A percentile compares a stretch with the other conserved stretches of the same genome.
Evolutionary conservation across 106 monocot genomes (phyloP).

Genomic region (Amphibolis antarctica): DNA sequence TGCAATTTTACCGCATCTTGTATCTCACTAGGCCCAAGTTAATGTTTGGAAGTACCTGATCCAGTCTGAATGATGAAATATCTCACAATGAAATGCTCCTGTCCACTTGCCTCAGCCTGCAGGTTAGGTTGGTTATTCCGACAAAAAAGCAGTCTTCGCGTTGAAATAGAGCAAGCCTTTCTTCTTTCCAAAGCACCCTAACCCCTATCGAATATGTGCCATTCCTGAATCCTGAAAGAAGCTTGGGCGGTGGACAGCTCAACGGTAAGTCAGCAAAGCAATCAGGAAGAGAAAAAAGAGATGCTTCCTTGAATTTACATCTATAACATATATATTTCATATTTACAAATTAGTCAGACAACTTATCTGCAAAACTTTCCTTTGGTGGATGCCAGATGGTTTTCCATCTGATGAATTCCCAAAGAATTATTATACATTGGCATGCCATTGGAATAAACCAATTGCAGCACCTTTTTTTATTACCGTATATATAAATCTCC

Average conservation of each 20-base stretch:
- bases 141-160: no score
- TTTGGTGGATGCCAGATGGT: not conserved
- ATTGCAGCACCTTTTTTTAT: slow-evolving; percentile 2
- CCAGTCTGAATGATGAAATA: no score
- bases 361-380: slow-evolving; percentile 50
- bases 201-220: not conserved
- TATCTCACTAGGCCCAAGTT: no score
- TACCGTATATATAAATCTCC: slow-evolving; percentile 5
- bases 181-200: no score
- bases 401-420: not conserved
- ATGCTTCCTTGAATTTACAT: slow-evolving; percentile 29
- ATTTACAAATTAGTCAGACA: slow-evolving; percentile 48
- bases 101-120: no score
- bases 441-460: not conserved
- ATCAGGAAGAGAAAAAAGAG: not conserved
- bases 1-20: no score
- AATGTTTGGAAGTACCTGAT: no score
- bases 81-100: no score
- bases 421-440: slow-evolving; percentile 2
- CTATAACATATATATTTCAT: slow-evolving; percentile 18
- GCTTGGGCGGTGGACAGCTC: not conserved
- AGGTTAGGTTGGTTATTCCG: no score
- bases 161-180: no score
- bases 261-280: not conserved
- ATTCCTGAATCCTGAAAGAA: not conserved